Percentiles rank a stretch among this genome's conserved stretches.
These are phyloP conservation scores for Yamadazyma ubonensis DNA, from an alignment of 805 yeast species.

Conservation along the genomic window DNA sequence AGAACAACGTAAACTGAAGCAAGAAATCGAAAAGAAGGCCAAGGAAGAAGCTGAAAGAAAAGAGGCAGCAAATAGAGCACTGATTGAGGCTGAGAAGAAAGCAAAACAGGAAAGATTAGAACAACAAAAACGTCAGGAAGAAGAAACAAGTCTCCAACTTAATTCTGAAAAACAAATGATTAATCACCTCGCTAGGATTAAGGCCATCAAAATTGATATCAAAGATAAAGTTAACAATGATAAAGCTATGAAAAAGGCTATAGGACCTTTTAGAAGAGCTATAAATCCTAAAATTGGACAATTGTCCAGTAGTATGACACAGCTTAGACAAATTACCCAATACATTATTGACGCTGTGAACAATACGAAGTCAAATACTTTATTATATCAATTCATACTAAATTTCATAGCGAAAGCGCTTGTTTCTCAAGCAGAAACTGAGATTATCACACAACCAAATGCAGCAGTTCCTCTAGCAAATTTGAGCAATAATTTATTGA, in stretches of 20 bases:
- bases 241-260: conserved; percentile 51
- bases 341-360: conserved; percentile 2
- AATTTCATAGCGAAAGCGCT: conserved; percentile 84
- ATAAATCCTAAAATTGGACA: conserved; percentile 92
- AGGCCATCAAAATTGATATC: conserved; percentile 58
- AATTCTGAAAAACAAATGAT: conserved; percentile 45
- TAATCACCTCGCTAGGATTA: conserved; percentile 51
- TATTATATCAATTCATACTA: conserved; percentile 69
- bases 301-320: conserved; percentile 67
- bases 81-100: conserved; percentile 18
- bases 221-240: conserved; percentile 53
- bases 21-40: conserved; percentile 17
- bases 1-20: conserved; percentile 16
- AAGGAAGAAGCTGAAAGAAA: conserved; percentile 10
- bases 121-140: conserved; percentile 12
- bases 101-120: conserved; percentile 18
- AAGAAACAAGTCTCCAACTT: conserved; percentile 31
- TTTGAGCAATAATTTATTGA: conserved; percentile 55
- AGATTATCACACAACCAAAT: conserved; percentile 74
- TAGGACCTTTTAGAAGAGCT: conserved; percentile 63
- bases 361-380: conserved; percentile 19
- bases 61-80: conserved; percentile 7
- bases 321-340: conserved; percentile 46
- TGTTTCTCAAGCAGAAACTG: conserved; percentile 90
- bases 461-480: conserved; percentile 79